Evolutionary conservation across 768 basidiomycete genomes (phyloP), one percentile per base, ranked within the genome.

Genomic region (Tricholoma sp.): DNA sequence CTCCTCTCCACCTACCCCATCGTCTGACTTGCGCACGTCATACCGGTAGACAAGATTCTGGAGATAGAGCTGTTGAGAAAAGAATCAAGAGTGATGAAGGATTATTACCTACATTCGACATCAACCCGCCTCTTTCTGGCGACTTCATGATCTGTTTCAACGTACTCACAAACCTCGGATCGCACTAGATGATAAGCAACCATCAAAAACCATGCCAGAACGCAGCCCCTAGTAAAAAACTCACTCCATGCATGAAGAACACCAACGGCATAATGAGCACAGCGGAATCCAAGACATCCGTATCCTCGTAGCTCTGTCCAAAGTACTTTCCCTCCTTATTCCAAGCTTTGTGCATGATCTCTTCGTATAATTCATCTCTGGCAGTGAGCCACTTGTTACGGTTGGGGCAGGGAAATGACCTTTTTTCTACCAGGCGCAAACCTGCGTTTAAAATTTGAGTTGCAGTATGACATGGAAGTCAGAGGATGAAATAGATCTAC

Each of bases 1-100:
- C 71, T 97, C 95, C 61, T 96, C 92, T 1, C 95, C 94, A 1
- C 96, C 95, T 11, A 98, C 93, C 6, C 96, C 96, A 64, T 98
- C 96, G 57, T 90, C 87, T 0, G 91, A 85, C 68, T 89, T 89
- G 22, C 70, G 73, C 11, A 89, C 86, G 67, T 98, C 93, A 70
- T 98, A 98, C 7, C 95, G 85, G 67, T 89, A 96, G 5, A 93
- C 89, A 9, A 93, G 80, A 63, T 86, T 87, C 89, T 92, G 61
- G 12, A 43, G 24, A 35, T 32, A 14, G 11, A 3, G 2, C 3
- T 39, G 14, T 46, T 47, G 7, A n/a, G 18, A 18, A 54, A 14
- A 4, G 3, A n/a, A 16, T 12, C 50, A 55, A 0, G 4, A 19
- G 9, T 22, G 35, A 51, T 43, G 14, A 19, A 9, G 22, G 52